phyloP scores from a whole-genome alignment of 345 rosid genomes.

The Moricandia arvensis region DNA sequence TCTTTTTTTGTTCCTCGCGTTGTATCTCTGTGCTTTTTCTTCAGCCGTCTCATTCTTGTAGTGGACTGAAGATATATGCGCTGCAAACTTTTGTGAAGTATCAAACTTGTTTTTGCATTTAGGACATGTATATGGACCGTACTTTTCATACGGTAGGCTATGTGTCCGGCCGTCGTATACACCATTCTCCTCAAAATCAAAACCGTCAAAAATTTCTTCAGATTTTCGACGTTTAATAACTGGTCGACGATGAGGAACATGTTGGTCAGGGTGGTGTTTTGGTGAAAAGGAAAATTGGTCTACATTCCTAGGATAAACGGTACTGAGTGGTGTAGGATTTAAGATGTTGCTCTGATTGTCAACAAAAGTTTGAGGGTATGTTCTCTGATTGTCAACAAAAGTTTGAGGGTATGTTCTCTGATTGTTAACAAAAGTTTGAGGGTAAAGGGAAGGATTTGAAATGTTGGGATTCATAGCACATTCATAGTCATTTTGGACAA shows the following conservation, averaged over 20 bases:
- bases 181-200: background rate
- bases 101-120: conserved; percentile 20
- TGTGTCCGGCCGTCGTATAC: conserved; percentile 35
- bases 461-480: conserved; percentile 3
- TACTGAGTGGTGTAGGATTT: conserved; percentile 25
- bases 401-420: background rate
- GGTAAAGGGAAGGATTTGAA: background rate
- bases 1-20: conserved; percentile 14
- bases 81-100: conserved; percentile 34
- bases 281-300: conserved; percentile 7
- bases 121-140: conserved; percentile 35
- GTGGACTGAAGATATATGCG: conserved; percentile 20
- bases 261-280: background rate
- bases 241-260: background rate
- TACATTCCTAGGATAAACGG: background rate
- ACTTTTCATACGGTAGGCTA: conserved; percentile 27
- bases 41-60: conserved; percentile 23
- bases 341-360: background rate
- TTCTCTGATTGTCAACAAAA: background rate
- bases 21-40: conserved; percentile 8
- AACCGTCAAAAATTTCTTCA: background rate
- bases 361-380: background rate
- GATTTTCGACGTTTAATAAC: background rate
- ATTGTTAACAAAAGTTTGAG: conserved; percentile 1
- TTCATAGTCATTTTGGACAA: conserved; percentile 3